Percentiles rank a stretch among this genome's conserved stretches.
Evolutionary conservation across 495 filamentous ascomycete genomes (phyloP).

Genomic region (Annulohypoxylon maeteangense): DNA sequence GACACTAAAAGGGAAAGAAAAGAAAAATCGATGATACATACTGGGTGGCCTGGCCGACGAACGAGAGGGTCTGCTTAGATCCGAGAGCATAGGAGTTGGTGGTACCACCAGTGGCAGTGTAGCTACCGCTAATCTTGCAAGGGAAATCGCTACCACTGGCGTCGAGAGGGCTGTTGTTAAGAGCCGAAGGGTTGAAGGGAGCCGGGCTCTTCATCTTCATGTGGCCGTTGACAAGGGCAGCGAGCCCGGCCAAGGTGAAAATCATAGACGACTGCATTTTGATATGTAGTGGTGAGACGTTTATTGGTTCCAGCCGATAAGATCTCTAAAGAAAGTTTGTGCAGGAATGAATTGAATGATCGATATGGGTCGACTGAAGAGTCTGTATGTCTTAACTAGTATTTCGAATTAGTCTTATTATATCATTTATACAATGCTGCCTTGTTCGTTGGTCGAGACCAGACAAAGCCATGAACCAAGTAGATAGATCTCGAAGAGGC

Average conservation of each 20-base stretch:
- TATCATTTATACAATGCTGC: slow-evolving; percentile 12
- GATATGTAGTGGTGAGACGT: slow-evolving; percentile 30
- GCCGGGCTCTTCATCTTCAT: slow-evolving; percentile 76
- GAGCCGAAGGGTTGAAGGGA: slow-evolving; percentile 67
- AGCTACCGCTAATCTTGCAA: slow-evolving; percentile 70
- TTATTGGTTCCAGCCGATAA: slow-evolving; percentile 53
- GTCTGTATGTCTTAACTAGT: slow-evolving; percentile 21
- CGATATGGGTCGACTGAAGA: slow-evolving; percentile 31
- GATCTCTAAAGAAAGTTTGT: slow-evolving; percentile 27
- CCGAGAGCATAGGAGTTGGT: slow-evolving; percentile 66
- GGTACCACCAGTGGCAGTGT: slow-evolving; percentile 50
- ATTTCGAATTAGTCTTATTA: slow-evolving; percentile 7
- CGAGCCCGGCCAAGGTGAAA: slow-evolving; percentile 54
- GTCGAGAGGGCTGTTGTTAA: slow-evolving; percentile 66
- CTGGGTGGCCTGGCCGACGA: slow-evolving; percentile 76
- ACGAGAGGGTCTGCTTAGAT: slow-evolving; percentile 63
- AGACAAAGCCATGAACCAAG: slow-evolving; percentile 14
- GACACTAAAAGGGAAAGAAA: no score
- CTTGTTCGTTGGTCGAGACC: background rate
- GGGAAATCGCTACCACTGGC: slow-evolving; percentile 76
- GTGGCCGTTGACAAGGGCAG: slow-evolving; percentile 70
- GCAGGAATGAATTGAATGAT: slow-evolving; percentile 42
- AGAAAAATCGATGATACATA: no score
- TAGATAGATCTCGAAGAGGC: slow-evolving; percentile 24
- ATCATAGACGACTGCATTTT: slow-evolving; percentile 57